Conservation (phyloP, 345 rosid species). For the Cardamine chenopodiifolia region DNA sequence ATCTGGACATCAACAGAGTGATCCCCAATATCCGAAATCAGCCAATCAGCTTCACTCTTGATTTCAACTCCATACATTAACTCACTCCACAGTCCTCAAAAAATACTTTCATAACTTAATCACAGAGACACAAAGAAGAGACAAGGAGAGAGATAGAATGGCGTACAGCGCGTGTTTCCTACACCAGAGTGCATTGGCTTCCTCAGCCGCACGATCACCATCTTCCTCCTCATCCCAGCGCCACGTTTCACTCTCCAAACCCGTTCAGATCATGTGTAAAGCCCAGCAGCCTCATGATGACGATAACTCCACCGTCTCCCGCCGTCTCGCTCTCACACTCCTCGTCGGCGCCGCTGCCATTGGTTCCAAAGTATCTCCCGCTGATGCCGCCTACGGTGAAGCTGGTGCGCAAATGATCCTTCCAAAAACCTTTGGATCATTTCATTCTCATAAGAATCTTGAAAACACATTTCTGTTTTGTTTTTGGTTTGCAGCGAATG, state of each 20-base stretch:
- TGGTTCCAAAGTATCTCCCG: constrained; percentile 93
- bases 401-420: constrained; percentile 57
- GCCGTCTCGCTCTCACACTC: constrained; percentile 83
- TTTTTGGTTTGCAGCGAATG: constrained; percentile 63
- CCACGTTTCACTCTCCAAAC: constrained; percentile 52
- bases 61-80: constrained; percentile 29
- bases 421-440: constrained; percentile 3
- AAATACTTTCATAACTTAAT: background rate
- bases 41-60: constrained; percentile 55
- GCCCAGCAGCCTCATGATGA: constrained; percentile 87
- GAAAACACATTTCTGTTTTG: background rate
- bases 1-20: constrained; percentile 58
- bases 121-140: constrained; percentile 1
- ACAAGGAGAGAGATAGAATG: constrained; percentile 45
- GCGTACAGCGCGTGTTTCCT: constrained; percentile 88
- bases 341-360: constrained; percentile 87
- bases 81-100: constrained; percentile 11
- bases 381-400: constrained; percentile 98
- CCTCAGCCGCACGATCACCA: constrained; percentile 50
- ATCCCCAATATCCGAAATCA: constrained; percentile 60
- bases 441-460: constrained; percentile 20
- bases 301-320: constrained; percentile 53
- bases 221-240: constrained; percentile 54
- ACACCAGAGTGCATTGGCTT: constrained; percentile 70
- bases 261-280: constrained; percentile 58